Evolutionary conservation across 2,329 filamentous ascomycete genomes (phyloP).

Genomic region (Raffaelea deltoideospora): DNA sequence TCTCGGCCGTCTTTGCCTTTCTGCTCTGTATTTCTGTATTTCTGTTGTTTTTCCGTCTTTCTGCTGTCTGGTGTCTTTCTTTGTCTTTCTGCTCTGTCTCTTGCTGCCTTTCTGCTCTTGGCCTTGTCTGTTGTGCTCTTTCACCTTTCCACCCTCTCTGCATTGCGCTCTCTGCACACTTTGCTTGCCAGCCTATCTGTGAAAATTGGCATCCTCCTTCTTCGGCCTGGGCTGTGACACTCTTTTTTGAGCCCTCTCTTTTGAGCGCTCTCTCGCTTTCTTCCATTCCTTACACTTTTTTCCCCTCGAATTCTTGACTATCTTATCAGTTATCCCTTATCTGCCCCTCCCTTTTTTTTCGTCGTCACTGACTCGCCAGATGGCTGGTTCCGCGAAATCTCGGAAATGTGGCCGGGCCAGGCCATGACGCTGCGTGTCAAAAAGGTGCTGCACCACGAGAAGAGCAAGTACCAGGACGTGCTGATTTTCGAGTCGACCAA

Average conservation of each 20-base stretch:
- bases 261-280: not conserved
- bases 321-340: slow-evolving; percentile 8
- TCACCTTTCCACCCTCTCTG: not conserved
- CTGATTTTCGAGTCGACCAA: slow-evolving; percentile 97
- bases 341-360: slow-evolving; percentile 1
- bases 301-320: slow-evolving; percentile 1
- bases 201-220: not conserved
- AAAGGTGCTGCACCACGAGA: slow-evolving; percentile 96
- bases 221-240: not conserved
- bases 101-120: not conserved
- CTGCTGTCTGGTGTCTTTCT: too few relatives aligned
- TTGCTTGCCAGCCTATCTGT: too few relatives aligned
- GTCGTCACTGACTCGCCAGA: slow-evolving; percentile 40
- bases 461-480: slow-evolving; percentile 97
- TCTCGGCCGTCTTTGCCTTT: too few relatives aligned
- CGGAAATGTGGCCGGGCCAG: slow-evolving; percentile 97
- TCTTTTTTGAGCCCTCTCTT: not conserved
- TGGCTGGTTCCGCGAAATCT: slow-evolving; percentile 99
- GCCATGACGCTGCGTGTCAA: slow-evolving; percentile 98
- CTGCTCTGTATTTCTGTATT: not conserved
- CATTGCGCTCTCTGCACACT: too few relatives aligned
- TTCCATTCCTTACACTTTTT: slow-evolving; percentile 9
- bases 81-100: too few relatives aligned
- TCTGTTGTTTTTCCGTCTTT: too few relatives aligned
- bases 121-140: not conserved